Conservation (phyloP, 305 asterid species). For the Fraxinus latifolia region DNA sequence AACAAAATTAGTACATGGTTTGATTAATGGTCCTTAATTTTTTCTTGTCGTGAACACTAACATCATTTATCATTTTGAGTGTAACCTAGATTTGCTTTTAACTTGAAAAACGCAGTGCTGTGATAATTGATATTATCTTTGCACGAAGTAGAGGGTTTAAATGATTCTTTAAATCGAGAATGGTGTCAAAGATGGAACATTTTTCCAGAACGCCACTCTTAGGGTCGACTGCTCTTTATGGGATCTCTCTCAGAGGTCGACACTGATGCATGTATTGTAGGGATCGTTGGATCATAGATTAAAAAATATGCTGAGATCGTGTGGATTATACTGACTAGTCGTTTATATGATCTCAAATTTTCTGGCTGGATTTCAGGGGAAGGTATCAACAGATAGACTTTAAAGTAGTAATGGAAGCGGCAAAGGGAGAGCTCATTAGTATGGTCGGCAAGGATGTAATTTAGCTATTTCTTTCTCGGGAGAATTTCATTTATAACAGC, state of each 20-base stretch:
- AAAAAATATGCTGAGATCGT: neutral
- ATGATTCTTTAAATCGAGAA: neutral
- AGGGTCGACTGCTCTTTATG: neutral
- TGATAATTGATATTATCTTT: neutral
- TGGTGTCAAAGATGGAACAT: neutral
- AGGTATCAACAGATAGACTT: constrained; percentile 73
- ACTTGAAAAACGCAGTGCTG: neutral
- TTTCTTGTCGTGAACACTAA: neutral
- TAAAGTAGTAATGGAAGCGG: constrained; percentile 77
- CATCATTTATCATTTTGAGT: neutral
- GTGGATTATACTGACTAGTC: neutral
- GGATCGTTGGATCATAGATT: neutral
- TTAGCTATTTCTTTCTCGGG: constrained; percentile 14
- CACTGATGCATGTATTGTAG: neutral
- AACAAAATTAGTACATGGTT: neutral
- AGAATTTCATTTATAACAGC: neutral
- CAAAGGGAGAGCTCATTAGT: constrained; percentile 68
- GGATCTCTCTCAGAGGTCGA: neutral
- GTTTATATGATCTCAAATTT: neutral
- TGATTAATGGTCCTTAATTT: neutral
- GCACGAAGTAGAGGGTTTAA: neutral
- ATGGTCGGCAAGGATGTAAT: constrained; percentile 46
- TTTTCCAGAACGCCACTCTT: neutral
- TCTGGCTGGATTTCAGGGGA: constrained; percentile 59
- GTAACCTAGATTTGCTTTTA: neutral